Evolutionary conservation across 2,329 filamentous ascomycete species (phyloP).

Genomic region (Clathrospora elynae): DNA sequence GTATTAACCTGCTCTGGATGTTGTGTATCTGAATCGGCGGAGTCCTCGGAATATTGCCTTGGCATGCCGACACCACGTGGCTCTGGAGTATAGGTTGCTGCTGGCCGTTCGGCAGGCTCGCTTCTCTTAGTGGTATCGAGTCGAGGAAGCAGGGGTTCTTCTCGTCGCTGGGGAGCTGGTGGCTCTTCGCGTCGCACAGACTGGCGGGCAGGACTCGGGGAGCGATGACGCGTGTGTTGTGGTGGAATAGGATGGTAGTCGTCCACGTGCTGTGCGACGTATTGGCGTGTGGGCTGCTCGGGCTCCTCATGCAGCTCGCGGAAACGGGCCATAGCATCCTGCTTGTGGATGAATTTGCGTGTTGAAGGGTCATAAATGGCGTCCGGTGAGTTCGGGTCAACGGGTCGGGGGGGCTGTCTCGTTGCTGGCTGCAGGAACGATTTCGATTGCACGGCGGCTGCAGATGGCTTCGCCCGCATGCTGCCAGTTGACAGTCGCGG

Average conservation of each 20-base stretch:
- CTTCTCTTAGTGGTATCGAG: constrained; percentile 4
- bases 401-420: constrained; percentile 25
- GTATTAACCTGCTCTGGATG: constrained; percentile 31
- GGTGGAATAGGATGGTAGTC: constrained; percentile 16
- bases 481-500: constrained; percentile 57
- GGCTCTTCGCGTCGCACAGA: constrained; percentile 17
- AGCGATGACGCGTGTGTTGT: constrained; percentile 17
- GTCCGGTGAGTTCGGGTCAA: constrained; percentile 46
- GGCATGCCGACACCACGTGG: constrained; percentile 15
- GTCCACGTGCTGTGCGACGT: constrained; percentile 27
- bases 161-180: constrained; percentile 14
- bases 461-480: constrained; percentile 57
- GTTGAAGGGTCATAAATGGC: constrained; percentile 47
- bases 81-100: constrained; percentile 10
- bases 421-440: constrained; percentile 20
- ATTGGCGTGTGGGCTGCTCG: constrained; percentile 28
- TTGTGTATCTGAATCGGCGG: constrained; percentile 49
- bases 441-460: constrained; percentile 51
- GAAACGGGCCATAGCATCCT: constrained; percentile 43
- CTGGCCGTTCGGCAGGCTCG: constrained; percentile 10
- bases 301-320: constrained; percentile 37
- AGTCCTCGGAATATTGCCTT: constrained; percentile 48
- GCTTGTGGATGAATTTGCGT: constrained; percentile 45
- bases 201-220: constrained; percentile 27
- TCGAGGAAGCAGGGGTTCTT: constrained; percentile 16